Conservation (phyloP, 2,329 filamentous ascomycete species). For the Teratosphaeria viscida region DNA sequence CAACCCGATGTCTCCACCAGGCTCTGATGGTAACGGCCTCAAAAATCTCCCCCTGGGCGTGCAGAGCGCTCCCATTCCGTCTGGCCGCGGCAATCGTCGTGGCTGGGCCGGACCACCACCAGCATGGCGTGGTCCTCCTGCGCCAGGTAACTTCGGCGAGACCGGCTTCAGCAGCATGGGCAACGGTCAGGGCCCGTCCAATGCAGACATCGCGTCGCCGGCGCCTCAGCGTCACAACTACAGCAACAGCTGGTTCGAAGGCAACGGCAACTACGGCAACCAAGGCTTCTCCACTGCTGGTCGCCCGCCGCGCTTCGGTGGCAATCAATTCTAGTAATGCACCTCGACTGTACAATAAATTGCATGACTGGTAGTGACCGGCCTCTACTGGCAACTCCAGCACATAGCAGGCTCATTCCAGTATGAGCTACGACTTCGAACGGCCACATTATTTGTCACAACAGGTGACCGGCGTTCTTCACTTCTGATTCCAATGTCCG, state of each 20-base stretch:
- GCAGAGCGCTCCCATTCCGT: constrained; percentile 3
- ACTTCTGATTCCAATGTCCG: not conserved
- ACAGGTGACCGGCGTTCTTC: constrained; percentile 6
- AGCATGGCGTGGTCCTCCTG: constrained; percentile 2
- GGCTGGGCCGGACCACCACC: constrained; percentile 9
- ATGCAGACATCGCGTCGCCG: constrained; percentile 16
- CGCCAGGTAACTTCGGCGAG: not conserved
- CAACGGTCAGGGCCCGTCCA: not conserved
- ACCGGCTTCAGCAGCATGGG: not conserved
- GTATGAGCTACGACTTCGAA: constrained; percentile 8
- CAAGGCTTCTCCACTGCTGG: constrained; percentile 10
- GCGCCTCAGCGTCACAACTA: constrained; percentile 20
- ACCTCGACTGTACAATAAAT: constrained; percentile 5
- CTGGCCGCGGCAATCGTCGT: constrained; percentile 9
- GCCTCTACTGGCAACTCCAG: not conserved
- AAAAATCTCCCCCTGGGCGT: constrained; percentile 2
- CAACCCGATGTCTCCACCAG: not conserved
- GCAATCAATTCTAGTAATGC: constrained; percentile 14
- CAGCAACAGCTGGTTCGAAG: constrained; percentile 4
- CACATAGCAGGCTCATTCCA: constrained; percentile 6
- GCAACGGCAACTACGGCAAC: constrained; percentile 10
- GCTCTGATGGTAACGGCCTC: not conserved
- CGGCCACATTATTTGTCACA: constrained; percentile 1
- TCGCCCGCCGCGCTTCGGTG: constrained; percentile 12
- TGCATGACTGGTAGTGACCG: constrained; percentile 2